Conservation (phyloP, 2,329 filamentous ascomycete species). For the Rachicladosporium sp. region DNA sequence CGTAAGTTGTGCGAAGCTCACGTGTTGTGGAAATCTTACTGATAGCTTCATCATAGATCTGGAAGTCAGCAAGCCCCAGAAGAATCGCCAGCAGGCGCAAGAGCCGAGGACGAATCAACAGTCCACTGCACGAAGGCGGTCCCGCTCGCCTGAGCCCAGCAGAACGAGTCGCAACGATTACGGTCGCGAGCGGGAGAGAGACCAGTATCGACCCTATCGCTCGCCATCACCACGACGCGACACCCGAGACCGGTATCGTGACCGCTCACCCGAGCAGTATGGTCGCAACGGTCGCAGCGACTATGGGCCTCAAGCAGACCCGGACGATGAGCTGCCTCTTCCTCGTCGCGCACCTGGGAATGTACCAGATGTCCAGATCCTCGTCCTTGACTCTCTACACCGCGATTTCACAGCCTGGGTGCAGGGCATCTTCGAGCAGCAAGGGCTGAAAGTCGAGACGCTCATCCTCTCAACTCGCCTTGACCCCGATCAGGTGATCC, state of each 20-base stretch:
- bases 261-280: conserved; percentile 20
- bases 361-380: conserved; percentile 80
- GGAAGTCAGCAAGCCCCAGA: conserved; percentile 80
- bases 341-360: conserved; percentile 60
- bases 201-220: conserved; percentile 45
- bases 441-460: conserved; percentile 62
- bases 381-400: conserved; percentile 59
- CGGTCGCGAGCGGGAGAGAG: conserved; percentile 26
- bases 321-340: conserved; percentile 55
- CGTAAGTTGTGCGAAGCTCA: conserved; percentile 46
- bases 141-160: conserved; percentile 51
- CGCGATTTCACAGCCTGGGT: conserved; percentile 75
- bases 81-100: conserved; percentile 22
- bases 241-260: conserved; percentile 16
- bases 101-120: conserved; percentile 3
- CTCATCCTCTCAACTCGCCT: conserved; percentile 69
- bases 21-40: conserved; percentile 12
- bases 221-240: conserved; percentile 36
- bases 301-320: conserved; percentile 35
- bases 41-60: conserved; percentile 49
- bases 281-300: conserved; percentile 29
- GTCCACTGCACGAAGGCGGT: conserved; percentile 29
- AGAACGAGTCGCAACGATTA: conserved; percentile 20
- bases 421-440: conserved; percentile 59
- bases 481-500: conserved; percentile 65